Conservation (phyloP, 495 filamentous ascomycete species). For the Tuber magnatum region DNA sequence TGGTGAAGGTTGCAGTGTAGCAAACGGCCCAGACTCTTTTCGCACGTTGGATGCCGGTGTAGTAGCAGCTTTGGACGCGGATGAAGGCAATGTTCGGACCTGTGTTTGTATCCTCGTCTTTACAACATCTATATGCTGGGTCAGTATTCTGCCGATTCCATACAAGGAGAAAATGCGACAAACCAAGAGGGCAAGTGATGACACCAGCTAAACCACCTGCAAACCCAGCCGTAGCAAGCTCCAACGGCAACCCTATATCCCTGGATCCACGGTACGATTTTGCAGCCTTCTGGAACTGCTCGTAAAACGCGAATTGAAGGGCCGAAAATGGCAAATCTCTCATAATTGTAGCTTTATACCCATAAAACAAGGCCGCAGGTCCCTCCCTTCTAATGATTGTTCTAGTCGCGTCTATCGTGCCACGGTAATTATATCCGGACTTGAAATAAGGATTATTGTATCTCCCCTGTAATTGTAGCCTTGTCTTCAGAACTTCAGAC, state of each 20-base stretch:
- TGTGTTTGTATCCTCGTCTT: conserved; percentile 98
- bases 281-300: conserved; percentile 78
- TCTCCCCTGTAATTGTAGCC: conserved; percentile 86
- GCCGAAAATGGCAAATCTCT: conserved; percentile 94
- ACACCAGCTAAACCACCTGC: conserved; percentile 91
- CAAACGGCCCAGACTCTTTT: conserved; percentile 21
- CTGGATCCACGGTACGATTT: conserved; percentile 57
- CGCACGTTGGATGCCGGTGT: conserved; percentile 17
- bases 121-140: conserved; percentile 61
- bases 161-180: not conserved
- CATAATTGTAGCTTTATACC: conserved; percentile 89
- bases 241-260: conserved; percentile 75
- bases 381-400: conserved; percentile 81
- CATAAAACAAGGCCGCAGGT: conserved; percentile 76
- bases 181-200: conserved; percentile 74
- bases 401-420: conserved; percentile 66
- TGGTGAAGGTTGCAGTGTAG: conserved; percentile 19
- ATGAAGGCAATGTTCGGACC: conserved; percentile 50
- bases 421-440: conserved; percentile 89
- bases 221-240: conserved; percentile 82
- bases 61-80: not conserved
- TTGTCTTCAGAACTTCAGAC: conserved; percentile 91
- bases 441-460: conserved; percentile 89
- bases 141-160: not conserved
- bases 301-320: conserved; percentile 95